Evolutionary conservation across 495 filamentous ascomycete species (phyloP).

Genomic region (Aspergillus conjunctus): DNA sequence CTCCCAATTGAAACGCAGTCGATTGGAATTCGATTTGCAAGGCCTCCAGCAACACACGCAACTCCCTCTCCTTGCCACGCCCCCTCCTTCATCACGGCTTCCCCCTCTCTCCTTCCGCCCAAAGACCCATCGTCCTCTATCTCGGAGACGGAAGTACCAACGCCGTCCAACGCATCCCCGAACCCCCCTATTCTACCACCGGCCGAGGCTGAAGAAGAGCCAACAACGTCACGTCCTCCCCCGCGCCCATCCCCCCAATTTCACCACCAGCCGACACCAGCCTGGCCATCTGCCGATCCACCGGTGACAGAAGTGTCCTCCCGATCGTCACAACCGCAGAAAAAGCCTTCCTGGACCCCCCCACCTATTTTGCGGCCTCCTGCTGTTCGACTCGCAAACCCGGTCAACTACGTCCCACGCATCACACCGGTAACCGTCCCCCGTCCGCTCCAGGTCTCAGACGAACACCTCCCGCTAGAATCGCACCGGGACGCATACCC

Average conservation of each 20-base stretch:
- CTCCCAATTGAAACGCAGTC: too few species aligned
- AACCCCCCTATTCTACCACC: conserved; percentile 30
- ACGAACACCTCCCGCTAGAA: conserved; percentile 46
- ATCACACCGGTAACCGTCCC: conserved; percentile 43
- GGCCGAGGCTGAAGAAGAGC: conserved; percentile 37
- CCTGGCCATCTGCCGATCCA: conserved; percentile 21
- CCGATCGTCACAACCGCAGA: conserved; percentile 18
- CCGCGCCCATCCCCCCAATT: conserved; percentile 29
- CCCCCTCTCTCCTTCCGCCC: conserved; percentile 14
- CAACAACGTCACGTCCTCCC: conserved; percentile 28
- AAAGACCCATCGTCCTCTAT: conserved; percentile 19
- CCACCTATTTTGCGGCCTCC: conserved; percentile 37
- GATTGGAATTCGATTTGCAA: not conserved
- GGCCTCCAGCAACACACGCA: conserved; percentile 4
- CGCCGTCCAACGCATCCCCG: conserved; percentile 33
- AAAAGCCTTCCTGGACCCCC: conserved; percentile 20
- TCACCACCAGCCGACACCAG: conserved; percentile 16
- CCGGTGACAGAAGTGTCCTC: conserved; percentile 18
- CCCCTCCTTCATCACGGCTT: conserved; percentile 22
- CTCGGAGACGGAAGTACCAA: conserved; percentile 31
- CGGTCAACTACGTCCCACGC: conserved; percentile 53
- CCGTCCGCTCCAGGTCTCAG: conserved; percentile 31
- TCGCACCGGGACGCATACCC: conserved; percentile 61
- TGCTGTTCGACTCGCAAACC: conserved; percentile 48
- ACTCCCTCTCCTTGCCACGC: not conserved